Evolutionary conservation across 208 protist genomes (phyloP).

Genomic region (Porcisia hertigi): DNA sequence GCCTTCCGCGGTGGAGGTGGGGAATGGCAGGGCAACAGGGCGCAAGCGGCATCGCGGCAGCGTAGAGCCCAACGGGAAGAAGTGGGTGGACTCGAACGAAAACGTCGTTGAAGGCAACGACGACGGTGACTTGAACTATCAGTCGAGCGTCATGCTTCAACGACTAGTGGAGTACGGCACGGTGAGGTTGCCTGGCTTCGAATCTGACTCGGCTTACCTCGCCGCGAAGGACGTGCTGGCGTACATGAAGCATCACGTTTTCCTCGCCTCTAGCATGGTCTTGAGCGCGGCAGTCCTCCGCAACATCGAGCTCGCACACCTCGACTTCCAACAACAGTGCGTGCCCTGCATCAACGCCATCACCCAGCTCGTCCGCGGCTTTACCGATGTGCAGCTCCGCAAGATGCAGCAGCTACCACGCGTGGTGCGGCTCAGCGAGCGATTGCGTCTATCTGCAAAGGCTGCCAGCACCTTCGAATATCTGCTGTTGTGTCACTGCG

Average conservation of each 20-base stretch:
- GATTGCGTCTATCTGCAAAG: slow-evolving; percentile 50
- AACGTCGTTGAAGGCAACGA: not conserved
- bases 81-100: not conserved
- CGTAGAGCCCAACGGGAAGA: not conserved
- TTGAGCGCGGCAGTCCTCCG: slow-evolving; percentile 32
- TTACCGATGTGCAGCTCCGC: slow-evolving; percentile 36
- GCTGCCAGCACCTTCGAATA: slow-evolving; percentile 65
- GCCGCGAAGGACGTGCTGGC: slow-evolving; percentile 49
- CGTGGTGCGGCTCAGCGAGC: slow-evolving; percentile 65
- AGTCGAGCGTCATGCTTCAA: slow-evolving; percentile 10
- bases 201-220: slow-evolving; percentile 68
- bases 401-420: slow-evolving; percentile 63
- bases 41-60: slow-evolving; percentile 8
- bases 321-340: slow-evolving; percentile 54
- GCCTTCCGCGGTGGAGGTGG: not conserved
- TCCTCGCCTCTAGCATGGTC: slow-evolving; percentile 17
- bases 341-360: slow-evolving; percentile 47
- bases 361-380: slow-evolving; percentile 20
- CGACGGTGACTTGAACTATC: not conserved
- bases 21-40: not conserved
- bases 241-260: slow-evolving; percentile 38
- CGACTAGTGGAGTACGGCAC: slow-evolving; percentile 31
- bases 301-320: slow-evolving; percentile 20
- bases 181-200: slow-evolving; percentile 47
- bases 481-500: slow-evolving; percentile 79